These are phyloP conservation scores for Silene vulgaris DNA, from an alignment of 179 eudicot species.

Conservation along the genomic window DNA sequence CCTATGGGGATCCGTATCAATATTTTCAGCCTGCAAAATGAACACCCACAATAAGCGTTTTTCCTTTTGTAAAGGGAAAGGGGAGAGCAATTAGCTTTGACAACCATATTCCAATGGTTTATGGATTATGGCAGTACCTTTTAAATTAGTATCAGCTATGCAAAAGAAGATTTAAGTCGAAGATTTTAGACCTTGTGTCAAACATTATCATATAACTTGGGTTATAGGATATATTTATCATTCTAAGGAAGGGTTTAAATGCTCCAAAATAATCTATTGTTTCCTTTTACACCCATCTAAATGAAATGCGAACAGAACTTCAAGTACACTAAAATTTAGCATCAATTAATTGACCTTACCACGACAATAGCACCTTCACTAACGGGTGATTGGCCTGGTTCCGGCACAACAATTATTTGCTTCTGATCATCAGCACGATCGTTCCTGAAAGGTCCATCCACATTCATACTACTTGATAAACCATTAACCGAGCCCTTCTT, in stretches of 20 bases:
- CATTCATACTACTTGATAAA: constrained; percentile 24
- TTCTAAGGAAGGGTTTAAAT: background rate
- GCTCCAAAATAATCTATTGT: background rate
- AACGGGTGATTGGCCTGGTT: constrained; percentile 16
- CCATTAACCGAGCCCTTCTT: constrained; percentile 21
- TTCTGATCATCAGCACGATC: constrained; percentile 28
- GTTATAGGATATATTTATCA: background rate
- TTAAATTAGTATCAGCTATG: background rate
- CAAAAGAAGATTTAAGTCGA: background rate
- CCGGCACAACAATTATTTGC: constrained; percentile 19
- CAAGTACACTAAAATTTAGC: background rate
- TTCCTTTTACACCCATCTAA: background rate
- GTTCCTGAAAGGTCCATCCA: constrained; percentile 24
- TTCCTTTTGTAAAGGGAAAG: background rate
- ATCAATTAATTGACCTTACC: constrained; percentile 21
- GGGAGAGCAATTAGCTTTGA: background rate
- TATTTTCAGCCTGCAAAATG: constrained; percentile 25
- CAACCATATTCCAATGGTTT: background rate
- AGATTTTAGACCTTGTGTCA: too few species aligned
- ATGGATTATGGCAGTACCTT: background rate
- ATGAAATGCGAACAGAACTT: constrained; percentile 5
- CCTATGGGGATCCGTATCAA: constrained; percentile 15
- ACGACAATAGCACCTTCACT: constrained; percentile 26
- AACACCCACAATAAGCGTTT: background rate
- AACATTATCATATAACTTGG: too few species aligned